These are phyloP conservation scores for Orobanche coerulescens DNA, from an alignment of 257 asterid genomes.

Conservation along the genomic window DNA sequence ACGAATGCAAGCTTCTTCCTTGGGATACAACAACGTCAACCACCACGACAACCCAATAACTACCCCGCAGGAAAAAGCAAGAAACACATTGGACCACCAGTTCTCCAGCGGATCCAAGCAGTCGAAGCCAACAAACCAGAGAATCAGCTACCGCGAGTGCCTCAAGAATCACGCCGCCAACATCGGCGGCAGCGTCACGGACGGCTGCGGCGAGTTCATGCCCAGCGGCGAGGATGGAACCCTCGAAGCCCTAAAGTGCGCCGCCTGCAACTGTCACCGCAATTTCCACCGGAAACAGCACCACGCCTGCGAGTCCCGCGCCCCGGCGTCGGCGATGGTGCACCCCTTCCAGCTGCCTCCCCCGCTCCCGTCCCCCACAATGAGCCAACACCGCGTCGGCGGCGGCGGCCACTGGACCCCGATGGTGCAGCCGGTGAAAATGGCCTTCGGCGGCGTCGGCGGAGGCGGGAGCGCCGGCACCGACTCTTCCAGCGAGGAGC, in stretches of 20 bases:
- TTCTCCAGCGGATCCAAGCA: conserved; percentile 40
- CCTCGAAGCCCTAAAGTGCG: conserved; percentile 77
- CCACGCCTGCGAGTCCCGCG: conserved; percentile 18
- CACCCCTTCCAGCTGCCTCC: conserved; percentile 63
- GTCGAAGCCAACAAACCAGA: conserved; percentile 23
- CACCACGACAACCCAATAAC: conserved; percentile 19
- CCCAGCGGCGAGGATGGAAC: conserved; percentile 85
- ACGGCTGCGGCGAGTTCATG: conserved; percentile 98
- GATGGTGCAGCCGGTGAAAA: conserved; percentile 54
- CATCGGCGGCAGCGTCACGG: conserved; percentile 82
- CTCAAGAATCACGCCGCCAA: conserved; percentile 85
- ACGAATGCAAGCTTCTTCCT: conserved; percentile 23
- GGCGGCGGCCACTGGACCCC: conserved; percentile 35
- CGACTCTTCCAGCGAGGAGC: conserved; percentile 79
- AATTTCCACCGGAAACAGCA: conserved; percentile 74
- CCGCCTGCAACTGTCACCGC: conserved; percentile 91
- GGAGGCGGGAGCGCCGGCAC: conserved; percentile 55
- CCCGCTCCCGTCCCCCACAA: conserved; percentile 35
- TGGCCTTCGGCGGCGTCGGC: conserved; percentile 39
- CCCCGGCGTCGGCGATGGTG: conserved; percentile 15
- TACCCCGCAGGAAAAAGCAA: conserved; percentile 25
- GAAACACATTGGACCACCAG: conserved; percentile 21
- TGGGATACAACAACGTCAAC: conserved; percentile 26
- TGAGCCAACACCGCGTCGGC: conserved; percentile 34
- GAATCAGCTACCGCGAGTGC: conserved; percentile 62